Percentiles rank a stretch among this genome's conserved stretches.
Conservation (phyloP, 441 rosid genomes). For the Corymbia calophylla region DNA sequence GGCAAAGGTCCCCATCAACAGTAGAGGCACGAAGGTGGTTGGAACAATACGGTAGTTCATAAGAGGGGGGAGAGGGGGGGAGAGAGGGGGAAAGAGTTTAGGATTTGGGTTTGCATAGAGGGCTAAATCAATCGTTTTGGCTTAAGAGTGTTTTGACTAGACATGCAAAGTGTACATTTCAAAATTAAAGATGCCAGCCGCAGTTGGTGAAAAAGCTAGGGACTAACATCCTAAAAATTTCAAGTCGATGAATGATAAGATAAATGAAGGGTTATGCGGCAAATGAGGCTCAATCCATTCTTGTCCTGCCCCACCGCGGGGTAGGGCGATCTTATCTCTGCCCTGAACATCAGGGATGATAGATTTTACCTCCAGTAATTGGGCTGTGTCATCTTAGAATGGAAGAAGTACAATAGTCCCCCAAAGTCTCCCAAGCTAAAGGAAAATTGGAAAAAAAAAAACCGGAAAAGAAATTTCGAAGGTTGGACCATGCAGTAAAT, state of each 20-base stretch:
- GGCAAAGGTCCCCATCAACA: neutral
- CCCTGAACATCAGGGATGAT: neutral
- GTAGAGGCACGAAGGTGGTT: neutral
- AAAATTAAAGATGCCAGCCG: neutral
- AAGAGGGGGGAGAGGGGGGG: neutral
- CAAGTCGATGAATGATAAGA: neutral
- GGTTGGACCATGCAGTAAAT: neutral
- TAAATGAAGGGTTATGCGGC: neutral
- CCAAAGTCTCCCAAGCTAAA: neutral
- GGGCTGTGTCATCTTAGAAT: neutral
- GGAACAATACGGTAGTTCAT: neutral
- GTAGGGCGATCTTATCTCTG: neutral
- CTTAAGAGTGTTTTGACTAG: neutral
- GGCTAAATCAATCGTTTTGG: neutral
- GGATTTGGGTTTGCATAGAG: neutral
- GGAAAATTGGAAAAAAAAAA: neutral
- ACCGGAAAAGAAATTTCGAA: neutral
- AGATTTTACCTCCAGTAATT: neutral
- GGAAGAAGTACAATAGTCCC: neutral
- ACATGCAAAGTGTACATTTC: neutral
- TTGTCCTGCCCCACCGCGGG: neutral
- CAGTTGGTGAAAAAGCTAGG: neutral
- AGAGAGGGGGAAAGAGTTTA: neutral
- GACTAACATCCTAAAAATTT: neutral
- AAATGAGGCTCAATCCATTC: neutral